Evolutionary conservation across 2,329 filamentous ascomycete genomes (phyloP), one percentile per base, ranked within the genome.

Genomic region (Fusarium sp.): DNA sequence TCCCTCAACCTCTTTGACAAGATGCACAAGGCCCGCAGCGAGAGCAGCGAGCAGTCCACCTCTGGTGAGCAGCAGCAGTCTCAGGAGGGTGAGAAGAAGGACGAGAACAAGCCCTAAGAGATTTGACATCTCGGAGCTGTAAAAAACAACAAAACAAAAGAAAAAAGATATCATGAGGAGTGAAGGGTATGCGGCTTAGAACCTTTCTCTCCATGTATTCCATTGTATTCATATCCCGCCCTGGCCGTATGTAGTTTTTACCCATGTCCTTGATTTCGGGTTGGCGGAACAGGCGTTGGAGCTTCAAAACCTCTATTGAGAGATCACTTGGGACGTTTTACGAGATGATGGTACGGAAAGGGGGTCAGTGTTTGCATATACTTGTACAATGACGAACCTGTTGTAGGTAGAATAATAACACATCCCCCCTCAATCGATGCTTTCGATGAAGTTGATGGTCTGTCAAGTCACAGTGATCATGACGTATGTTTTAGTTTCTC

Each of bases 1-100:
- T 96, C 93, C 85, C 89, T 99, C 86, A 97, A 94, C 87, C 92
- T 98, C 81, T 98, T 99, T 85, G 96, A 98, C 89, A 98, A 98
- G 93, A 98, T 99, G 94, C 96, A 99, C 93, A 97, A 97, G 90
- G 94, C 96, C 78, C 92, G 94, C 79, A 84, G 86, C 78, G 93
- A 95, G 87, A 88, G 87, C 78, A 84, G 87, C 80, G 75, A 79
- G 67, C 84, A 87, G 81, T 81, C 85, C 89, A 75, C 81, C 79
- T 85, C 79, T 77, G 84, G 79, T 83, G 78, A 86, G 79, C 84
- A 73, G 70, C 70, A 85, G 63, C 63, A 85, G 85, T 84, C 85
- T 79, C 80, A 89, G 70, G 91, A 93, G 83, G 91, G 88, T 76
- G 91, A 95, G 87, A 93, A 93, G 89, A 95, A 95, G 91, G 89